Conservation (phyloP, 768 basidiomycete species). For the Trametes meyenii region DNA sequence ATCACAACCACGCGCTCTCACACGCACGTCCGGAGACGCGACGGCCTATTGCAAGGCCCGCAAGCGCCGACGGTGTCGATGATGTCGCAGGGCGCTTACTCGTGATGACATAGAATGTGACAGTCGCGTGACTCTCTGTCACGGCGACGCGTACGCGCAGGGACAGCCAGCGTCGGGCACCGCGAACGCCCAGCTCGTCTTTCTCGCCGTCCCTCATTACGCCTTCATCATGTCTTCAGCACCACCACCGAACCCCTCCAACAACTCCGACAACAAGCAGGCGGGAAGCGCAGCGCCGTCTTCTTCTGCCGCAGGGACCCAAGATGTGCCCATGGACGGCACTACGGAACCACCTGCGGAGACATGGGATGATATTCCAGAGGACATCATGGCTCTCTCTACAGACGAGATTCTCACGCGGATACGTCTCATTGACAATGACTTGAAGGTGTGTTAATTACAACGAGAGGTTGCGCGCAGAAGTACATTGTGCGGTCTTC, state of each 20-base stretch:
- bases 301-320: slow-evolving; percentile 35
- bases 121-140: slow-evolving; percentile 16
- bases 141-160: slow-evolving; percentile 26
- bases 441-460: slow-evolving; percentile 74
- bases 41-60: no score
- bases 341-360: slow-evolving; percentile 71
- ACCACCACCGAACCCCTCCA: slow-evolving; percentile 50
- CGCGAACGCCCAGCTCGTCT: background rate
- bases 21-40: no score
- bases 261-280: slow-evolving; percentile 45
- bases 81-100: background rate
- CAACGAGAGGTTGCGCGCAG: background rate
- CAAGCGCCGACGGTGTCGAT: background rate
- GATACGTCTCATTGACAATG: slow-evolving; percentile 93
- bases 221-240: slow-evolving; percentile 56
- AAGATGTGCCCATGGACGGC: slow-evolving; percentile 64
- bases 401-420: slow-evolving; percentile 90
- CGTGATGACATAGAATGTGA: slow-evolving; percentile 4
- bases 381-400: slow-evolving; percentile 74
- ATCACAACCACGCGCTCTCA: no score
- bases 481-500: background rate
- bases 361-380: slow-evolving; percentile 90
- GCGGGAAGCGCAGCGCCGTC: slow-evolving; percentile 46
- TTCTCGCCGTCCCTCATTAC: slow-evolving; percentile 7
- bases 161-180: slow-evolving; percentile 6